phyloP scores from a whole-genome alignment of 768 basidiomycete genomes.

The Xerocomus spinulosus region DNA sequence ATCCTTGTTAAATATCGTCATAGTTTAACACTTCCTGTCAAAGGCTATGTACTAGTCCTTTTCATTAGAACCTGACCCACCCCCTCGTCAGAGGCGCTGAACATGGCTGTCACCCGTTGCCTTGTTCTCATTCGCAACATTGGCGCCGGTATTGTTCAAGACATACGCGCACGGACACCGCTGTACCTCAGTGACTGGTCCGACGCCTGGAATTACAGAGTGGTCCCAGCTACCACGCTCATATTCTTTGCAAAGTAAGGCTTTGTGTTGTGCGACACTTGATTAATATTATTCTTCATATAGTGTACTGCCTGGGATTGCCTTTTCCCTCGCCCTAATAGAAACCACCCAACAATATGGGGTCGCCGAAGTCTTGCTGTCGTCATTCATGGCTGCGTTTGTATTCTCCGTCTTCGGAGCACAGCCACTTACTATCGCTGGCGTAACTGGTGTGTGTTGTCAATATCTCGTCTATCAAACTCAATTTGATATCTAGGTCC shows the following conservation, averaged over 20 bases:
- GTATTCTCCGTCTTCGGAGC: conserved; percentile 84
- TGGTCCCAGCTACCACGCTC: conserved; percentile 79
- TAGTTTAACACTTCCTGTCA: background rate
- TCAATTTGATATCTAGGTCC: conserved; percentile 49
- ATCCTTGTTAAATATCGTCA: background rate
- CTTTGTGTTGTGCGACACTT: too few relatives aligned
- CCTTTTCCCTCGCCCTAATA: conserved; percentile 89
- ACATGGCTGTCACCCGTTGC: background rate
- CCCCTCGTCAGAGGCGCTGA: background rate
- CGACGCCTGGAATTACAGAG: conserved; percentile 89
- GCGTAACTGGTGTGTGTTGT: conserved; percentile 65
- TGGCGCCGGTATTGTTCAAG: conserved; percentile 62
- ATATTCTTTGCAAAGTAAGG: conserved; percentile 83
- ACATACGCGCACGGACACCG: conserved; percentile 66
- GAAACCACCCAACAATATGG: conserved; percentile 89
- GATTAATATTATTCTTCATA: background rate
- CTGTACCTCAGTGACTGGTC: conserved; percentile 87
- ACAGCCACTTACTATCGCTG: conserved; percentile 88
- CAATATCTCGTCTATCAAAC: background rate
- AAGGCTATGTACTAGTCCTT: too few relatives aligned
- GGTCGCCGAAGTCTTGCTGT: conserved; percentile 77
- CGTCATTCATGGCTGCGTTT: conserved; percentile 87
- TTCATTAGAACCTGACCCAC: background rate
- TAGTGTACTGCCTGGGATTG: conserved; percentile 85
- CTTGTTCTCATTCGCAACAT: conserved; percentile 28